Conservation (phyloP, 129 eudicot species). For the Tagetes patula region DNA sequence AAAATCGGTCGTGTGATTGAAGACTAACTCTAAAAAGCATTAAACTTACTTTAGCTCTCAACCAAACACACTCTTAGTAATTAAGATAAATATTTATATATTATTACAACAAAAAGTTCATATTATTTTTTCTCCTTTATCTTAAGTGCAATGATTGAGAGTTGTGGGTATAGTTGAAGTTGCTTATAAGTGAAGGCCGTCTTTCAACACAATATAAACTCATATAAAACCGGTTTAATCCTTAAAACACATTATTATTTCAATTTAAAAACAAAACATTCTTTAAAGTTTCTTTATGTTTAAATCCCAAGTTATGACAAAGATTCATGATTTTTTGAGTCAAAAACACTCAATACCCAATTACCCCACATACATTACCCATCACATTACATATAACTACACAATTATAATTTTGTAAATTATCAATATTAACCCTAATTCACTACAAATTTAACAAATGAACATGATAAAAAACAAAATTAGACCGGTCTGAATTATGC, state of each 20-base stretch:
- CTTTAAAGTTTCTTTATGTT: constrained; percentile 20
- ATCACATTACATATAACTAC: neutral
- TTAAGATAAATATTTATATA: neutral
- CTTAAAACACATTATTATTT: constrained; percentile 17
- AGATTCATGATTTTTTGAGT: constrained; percentile 53
- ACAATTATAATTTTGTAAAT: too few species aligned
- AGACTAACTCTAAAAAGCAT: too few species aligned
- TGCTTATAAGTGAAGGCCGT: constrained; percentile 33
- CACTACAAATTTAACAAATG: too few species aligned
- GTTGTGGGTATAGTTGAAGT: constrained; percentile 22
- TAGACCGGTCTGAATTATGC: too few species aligned
- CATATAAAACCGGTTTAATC: constrained; percentile 18
- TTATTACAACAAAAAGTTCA: neutral
- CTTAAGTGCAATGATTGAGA: constrained; percentile 1
- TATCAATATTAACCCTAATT: too few species aligned
- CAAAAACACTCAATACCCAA: constrained; percentile 39
- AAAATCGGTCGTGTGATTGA: too few species aligned
- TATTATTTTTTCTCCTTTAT: neutral
- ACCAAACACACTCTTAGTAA: neutral
- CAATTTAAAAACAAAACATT: constrained; percentile 18
- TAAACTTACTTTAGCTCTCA: too few species aligned
- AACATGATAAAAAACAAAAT: too few species aligned
- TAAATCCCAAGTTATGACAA: constrained; percentile 65
- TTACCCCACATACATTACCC: neutral
- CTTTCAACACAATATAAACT: constrained; percentile 29